phyloP scores from a whole-genome alignment of 345 rosid species.

The Eucalyptus rudis region DNA sequence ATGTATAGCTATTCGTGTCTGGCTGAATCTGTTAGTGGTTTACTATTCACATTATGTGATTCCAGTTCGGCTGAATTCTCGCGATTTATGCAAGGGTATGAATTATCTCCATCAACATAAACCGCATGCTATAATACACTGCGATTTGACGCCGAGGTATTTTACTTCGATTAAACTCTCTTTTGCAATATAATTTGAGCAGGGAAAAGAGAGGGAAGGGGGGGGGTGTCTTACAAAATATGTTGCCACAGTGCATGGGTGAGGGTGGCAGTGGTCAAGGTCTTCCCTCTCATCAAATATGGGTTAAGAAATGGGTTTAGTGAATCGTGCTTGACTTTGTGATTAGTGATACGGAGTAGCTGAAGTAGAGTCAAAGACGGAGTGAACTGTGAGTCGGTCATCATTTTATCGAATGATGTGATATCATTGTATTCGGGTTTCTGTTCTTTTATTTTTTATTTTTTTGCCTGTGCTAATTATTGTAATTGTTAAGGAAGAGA shows the following conservation, averaged over 20 bases:
- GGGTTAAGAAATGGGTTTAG: no score
- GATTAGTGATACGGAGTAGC: no score
- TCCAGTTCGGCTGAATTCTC: not conserved
- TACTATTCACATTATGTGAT: not conserved
- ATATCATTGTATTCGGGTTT: no score
- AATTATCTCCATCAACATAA: slow-evolving; percentile 61
- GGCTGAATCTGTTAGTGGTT: not conserved
- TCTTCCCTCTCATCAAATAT: not conserved
- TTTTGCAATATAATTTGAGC: not conserved
- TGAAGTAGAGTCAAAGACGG: no score
- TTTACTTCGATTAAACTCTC: not conserved
- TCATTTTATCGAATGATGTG: no score
- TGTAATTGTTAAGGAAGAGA: no score
- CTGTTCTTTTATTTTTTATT: no score
- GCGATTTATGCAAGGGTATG: slow-evolving; percentile 34
- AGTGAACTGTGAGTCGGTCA: no score
- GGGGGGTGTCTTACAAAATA: not conserved
- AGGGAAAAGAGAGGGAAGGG: not conserved
- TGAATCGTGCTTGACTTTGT: no score
- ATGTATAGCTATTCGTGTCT: not conserved
- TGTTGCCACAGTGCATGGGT: not conserved
- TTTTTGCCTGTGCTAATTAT: no score
- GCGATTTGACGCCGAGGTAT: slow-evolving; percentile 59
- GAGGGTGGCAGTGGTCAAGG: not conserved
- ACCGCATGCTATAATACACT: slow-evolving; percentile 44